Percentiles rank a stretch among this genome's conserved stretches.
These are phyloP conservation scores for Bryoerythrophyllum caledonicum DNA, from an alignment of 225 moss, liverwort and hornwort genomes.

Conservation along the genomic window DNA sequence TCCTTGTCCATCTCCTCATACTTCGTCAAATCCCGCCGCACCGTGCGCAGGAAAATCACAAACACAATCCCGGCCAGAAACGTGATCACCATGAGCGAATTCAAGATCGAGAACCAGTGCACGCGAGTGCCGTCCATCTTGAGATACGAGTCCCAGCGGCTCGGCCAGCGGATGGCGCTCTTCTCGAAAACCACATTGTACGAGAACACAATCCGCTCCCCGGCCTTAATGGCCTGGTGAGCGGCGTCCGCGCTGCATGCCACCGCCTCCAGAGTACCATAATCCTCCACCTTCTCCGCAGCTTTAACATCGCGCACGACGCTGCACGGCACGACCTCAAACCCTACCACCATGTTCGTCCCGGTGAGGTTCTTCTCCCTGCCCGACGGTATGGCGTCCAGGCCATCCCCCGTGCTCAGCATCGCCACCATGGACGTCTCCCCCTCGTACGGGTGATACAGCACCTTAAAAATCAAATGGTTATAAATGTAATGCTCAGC, in stretches of 20 bases:
- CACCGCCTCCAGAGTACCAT: slow-evolving; percentile 2
- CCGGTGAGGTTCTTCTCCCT: slow-evolving; percentile 13
- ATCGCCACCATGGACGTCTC: slow-evolving; percentile 22
- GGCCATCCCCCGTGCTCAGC: slow-evolving; percentile 16
- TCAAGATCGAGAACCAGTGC: slow-evolving; percentile 23
- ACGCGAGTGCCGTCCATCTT: slow-evolving; percentile 24
- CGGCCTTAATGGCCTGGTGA: slow-evolving; percentile 5
- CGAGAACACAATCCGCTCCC: slow-evolving; percentile 9
- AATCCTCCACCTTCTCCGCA: background rate
- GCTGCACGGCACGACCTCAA: slow-evolving; percentile 13
- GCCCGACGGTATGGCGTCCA: background rate
- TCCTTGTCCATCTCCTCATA: slow-evolving; percentile 22
- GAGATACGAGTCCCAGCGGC: slow-evolving; percentile 23
- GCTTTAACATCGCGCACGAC: background rate
- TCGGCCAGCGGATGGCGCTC: slow-evolving; percentile 5
- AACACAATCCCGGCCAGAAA: slow-evolving; percentile 18
- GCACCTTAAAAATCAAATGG: slow-evolving; percentile 13
- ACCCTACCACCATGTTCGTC: slow-evolving; percentile 16
- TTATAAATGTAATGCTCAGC: background rate
- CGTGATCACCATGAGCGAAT: slow-evolving; percentile 21
- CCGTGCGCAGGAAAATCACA: slow-evolving; percentile 17
- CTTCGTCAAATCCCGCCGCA: slow-evolving; percentile 20
- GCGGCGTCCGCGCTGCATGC: background rate
- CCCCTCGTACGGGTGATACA: slow-evolving; percentile 10
- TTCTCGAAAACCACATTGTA: background rate